Conservation (phyloP, 208 protist species). For the Wallacemonas sp. region DNA sequence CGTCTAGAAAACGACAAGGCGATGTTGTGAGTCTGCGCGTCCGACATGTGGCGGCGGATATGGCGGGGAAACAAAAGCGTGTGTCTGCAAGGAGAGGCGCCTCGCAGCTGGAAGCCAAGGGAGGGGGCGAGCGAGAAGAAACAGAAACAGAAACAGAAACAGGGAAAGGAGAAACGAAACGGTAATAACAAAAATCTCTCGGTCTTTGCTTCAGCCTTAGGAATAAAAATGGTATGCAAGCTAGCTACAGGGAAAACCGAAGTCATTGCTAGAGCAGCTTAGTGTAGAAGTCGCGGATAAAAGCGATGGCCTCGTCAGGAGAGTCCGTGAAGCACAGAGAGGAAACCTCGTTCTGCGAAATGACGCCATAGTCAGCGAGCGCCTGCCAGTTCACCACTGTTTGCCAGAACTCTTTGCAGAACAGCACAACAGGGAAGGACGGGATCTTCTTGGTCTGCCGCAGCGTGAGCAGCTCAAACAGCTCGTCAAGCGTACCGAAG, state of each 20-base stretch:
- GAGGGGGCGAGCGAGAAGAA: too few relatives aligned
- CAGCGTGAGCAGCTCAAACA: slow-evolving; percentile 92
- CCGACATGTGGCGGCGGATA: too few relatives aligned
- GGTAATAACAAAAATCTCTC: too few relatives aligned
- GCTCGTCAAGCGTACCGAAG: slow-evolving; percentile 92
- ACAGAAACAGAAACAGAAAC: not conserved
- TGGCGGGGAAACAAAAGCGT: too few relatives aligned
- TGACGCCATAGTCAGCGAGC: slow-evolving; percentile 83
- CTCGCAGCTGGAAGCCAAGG: too few relatives aligned
- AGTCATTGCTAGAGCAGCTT: slow-evolving; percentile 8
- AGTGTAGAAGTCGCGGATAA: slow-evolving; percentile 70
- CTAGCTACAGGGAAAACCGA: too few relatives aligned
- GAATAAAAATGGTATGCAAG: too few relatives aligned
- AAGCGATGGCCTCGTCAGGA: slow-evolving; percentile 77
- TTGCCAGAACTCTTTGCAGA: slow-evolving; percentile 87
- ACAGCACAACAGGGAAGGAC: slow-evolving; percentile 83
- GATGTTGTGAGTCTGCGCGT: too few relatives aligned
- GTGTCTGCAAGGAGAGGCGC: too few relatives aligned
- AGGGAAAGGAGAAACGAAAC: not conserved
- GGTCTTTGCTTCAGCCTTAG: too few relatives aligned
- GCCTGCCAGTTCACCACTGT: slow-evolving; percentile 89
- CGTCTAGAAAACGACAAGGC: too few relatives aligned
- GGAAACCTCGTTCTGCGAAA: slow-evolving; percentile 86
- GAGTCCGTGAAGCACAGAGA: slow-evolving; percentile 85
- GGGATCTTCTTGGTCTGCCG: slow-evolving; percentile 91